These are phyloP conservation scores for Ogataea wickerhamii DNA, from an alignment of 805 yeast genomes.

Conservation along the genomic window DNA sequence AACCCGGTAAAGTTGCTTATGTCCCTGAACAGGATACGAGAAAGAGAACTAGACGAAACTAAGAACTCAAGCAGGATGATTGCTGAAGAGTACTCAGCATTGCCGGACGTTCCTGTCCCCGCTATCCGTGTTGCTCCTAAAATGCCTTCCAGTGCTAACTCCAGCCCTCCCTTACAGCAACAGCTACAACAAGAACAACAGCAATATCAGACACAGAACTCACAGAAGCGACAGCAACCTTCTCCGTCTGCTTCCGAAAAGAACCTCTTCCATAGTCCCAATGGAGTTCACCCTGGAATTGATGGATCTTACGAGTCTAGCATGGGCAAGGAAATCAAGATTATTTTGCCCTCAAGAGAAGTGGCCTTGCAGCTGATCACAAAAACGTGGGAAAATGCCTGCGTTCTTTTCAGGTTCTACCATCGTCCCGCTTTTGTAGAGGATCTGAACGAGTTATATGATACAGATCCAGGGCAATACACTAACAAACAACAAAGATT, in stretches of 20 bases:
- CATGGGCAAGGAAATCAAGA: conserved; percentile 50
- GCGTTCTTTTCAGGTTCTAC: conserved; percentile 79
- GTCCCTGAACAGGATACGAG: conserved; percentile 28
- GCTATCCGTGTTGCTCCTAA: conserved; percentile 21
- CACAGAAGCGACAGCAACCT: conserved; percentile 8
- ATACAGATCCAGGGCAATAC: conserved; percentile 67
- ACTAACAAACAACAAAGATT: conserved; percentile 72
- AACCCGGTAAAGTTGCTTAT: conserved; percentile 32
- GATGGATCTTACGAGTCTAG: conserved; percentile 39
- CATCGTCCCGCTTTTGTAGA: conserved; percentile 78
- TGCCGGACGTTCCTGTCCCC: conserved; percentile 34
- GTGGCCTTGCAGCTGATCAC: conserved; percentile 67
- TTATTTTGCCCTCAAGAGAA: conserved; percentile 72
- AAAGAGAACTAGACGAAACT: conserved; percentile 18
- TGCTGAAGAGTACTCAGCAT: conserved; percentile 24
- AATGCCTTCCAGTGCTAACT: conserved; percentile 8
- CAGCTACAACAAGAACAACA: background rate
- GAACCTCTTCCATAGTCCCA: conserved; percentile 13
- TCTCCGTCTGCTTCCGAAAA: conserved; percentile 19
- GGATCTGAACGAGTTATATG: conserved; percentile 72
- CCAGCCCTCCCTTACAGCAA: background rate
- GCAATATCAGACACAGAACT: conserved; percentile 4
- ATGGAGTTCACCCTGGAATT: conserved; percentile 26
- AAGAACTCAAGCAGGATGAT: conserved; percentile 20
- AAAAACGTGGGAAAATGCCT: conserved; percentile 81